Evolutionary conservation across 1,284 basidiomycete species (phyloP).

Genomic region (Trichosporon coremiiforme): DNA sequence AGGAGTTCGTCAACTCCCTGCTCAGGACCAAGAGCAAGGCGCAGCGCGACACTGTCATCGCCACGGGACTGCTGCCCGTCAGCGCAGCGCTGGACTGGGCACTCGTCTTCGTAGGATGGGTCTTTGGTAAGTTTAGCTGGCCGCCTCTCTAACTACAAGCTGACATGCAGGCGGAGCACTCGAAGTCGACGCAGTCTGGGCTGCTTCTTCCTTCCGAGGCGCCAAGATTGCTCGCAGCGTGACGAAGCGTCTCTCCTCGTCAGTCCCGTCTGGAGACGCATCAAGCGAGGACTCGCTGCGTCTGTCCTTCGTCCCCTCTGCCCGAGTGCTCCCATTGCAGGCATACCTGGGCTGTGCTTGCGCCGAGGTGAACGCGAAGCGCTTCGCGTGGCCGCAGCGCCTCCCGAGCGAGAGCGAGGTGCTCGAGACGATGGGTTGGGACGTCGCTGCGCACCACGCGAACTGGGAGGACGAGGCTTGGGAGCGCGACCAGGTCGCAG

Average conservation of each 20-base stretch:
- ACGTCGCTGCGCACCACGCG: slow-evolving; percentile 25
- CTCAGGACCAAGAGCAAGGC: slow-evolving; percentile 34
- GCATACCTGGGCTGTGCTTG: slow-evolving; percentile 25
- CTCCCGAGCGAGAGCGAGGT: slow-evolving; percentile 24
- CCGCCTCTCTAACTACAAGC: neutral
- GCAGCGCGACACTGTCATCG: slow-evolving; percentile 35
- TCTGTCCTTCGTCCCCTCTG: slow-evolving; percentile 19
- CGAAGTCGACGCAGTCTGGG: slow-evolving; percentile 34
- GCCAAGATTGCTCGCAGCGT: slow-evolving; percentile 34
- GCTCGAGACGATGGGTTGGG: slow-evolving; percentile 31
- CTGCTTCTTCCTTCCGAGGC: slow-evolving; percentile 29
- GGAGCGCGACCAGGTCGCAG: slow-evolving; percentile 32
- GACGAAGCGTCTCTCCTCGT: slow-evolving; percentile 29
- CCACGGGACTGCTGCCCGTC: slow-evolving; percentile 30
- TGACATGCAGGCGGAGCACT: slow-evolving; percentile 30
- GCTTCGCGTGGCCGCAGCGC: slow-evolving; percentile 19
- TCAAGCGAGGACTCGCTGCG: slow-evolving; percentile 18
- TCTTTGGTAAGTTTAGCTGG: slow-evolving; percentile 28
- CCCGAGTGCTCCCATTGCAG: slow-evolving; percentile 23
- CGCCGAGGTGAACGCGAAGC: slow-evolving; percentile 12
- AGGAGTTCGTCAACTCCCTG: slow-evolving; percentile 32
- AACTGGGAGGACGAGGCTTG: slow-evolving; percentile 37
- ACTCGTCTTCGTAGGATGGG: slow-evolving; percentile 34
- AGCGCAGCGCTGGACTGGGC: slow-evolving; percentile 30
- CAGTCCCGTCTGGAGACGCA: slow-evolving; percentile 4